A percentile compares a stretch with the other conserved stretches of the same genome.
Evolutionary conservation across 2,329 filamentous ascomycete species (phyloP).

Genomic region (Fusarium foetens): DNA sequence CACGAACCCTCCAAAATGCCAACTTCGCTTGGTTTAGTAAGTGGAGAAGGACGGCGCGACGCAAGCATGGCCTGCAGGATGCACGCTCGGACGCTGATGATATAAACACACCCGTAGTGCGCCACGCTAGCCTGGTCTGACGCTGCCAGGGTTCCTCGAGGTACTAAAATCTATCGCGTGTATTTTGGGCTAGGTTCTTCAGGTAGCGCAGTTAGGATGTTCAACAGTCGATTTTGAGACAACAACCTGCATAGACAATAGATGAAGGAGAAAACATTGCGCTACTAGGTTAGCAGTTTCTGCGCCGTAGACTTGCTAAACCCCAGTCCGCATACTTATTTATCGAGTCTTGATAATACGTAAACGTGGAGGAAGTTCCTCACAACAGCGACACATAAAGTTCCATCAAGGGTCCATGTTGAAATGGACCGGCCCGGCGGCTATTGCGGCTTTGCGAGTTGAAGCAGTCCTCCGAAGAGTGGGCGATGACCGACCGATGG

Average conservation of each 20-base stretch:
- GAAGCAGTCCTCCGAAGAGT: conserved; percentile 30
- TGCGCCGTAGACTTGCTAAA: conserved; percentile 15
- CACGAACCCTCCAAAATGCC: conserved; percentile 37
- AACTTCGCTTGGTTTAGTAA: conserved; percentile 25
- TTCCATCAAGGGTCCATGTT: conserved; percentile 20
- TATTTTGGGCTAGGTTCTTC: conserved; percentile 30
- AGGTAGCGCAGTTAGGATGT: conserved; percentile 27
- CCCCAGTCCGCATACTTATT: neutral
- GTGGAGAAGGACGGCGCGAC: conserved; percentile 36
- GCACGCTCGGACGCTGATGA: conserved; percentile 37
- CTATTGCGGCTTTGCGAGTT: conserved; percentile 42
- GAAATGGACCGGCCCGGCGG: conserved; percentile 45
- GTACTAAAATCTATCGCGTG: conserved; percentile 28
- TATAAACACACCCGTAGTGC: conserved; percentile 28
- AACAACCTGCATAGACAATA: conserved; percentile 12
- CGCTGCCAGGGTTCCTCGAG: conserved; percentile 10
- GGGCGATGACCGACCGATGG: conserved; percentile 35
- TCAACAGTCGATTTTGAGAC: conserved; percentile 30
- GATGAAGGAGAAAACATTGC: conserved; percentile 12
- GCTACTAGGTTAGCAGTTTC: conserved; percentile 5
- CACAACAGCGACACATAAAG: conserved; percentile 12
- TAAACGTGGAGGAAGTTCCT: neutral
- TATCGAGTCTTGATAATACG: neutral
- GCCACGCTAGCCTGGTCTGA: neutral
- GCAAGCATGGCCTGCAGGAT: conserved; percentile 43